Conservation (phyloP, 2,329 filamentous ascomycete genomes). For the Arachnopeziza araneosa region DNA sequence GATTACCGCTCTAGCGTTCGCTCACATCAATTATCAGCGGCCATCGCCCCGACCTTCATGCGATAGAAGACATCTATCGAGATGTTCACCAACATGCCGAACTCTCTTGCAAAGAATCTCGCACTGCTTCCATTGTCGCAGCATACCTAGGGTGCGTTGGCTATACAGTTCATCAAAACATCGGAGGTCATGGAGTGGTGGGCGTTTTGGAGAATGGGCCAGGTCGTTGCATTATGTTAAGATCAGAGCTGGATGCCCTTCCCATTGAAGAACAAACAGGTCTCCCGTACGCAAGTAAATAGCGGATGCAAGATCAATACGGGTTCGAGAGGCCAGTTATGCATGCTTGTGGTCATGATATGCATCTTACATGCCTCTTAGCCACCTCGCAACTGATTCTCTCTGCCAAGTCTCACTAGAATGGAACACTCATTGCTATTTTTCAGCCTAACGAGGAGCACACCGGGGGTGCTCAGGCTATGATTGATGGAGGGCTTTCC, state of each 20-base stretch:
- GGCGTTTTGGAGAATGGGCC: slow-evolving; percentile 49
- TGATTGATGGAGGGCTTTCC: slow-evolving; percentile 56
- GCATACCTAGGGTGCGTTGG: too few relatives aligned
- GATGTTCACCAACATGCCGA: too few relatives aligned
- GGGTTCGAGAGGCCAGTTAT: slow-evolving; percentile 51
- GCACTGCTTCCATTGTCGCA: too few relatives aligned
- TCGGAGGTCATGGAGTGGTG: slow-evolving; percentile 54
- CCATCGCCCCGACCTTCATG: too few relatives aligned
- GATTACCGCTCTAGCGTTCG: too few relatives aligned
- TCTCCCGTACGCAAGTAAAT: slow-evolving; percentile 48
- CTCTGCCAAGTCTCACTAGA: slow-evolving; percentile 47
- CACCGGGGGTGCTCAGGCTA: slow-evolving; percentile 54
- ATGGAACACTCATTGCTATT: slow-evolving; percentile 55
- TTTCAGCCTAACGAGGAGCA: slow-evolving; percentile 67
- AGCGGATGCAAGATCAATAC: slow-evolving; percentile 33
- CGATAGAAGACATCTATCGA: too few relatives aligned
- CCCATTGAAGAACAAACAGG: slow-evolving; percentile 52
- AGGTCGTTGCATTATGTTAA: slow-evolving; percentile 50
- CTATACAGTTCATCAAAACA: too few relatives aligned
- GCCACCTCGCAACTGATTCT: slow-evolving; percentile 29
- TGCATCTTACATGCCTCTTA: slow-evolving; percentile 55
- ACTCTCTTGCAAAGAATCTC: too few relatives aligned
- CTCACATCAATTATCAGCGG: too few relatives aligned
- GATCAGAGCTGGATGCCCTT: slow-evolving; percentile 58
- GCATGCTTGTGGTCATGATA: slow-evolving; percentile 66